A percentile compares a stretch with the other conserved stretches of the same genome.
These are phyloP conservation scores for Bjerkandera adusta DNA, from an alignment of 1,284 basidiomycete genomes.

Conservation along the genomic window DNA sequence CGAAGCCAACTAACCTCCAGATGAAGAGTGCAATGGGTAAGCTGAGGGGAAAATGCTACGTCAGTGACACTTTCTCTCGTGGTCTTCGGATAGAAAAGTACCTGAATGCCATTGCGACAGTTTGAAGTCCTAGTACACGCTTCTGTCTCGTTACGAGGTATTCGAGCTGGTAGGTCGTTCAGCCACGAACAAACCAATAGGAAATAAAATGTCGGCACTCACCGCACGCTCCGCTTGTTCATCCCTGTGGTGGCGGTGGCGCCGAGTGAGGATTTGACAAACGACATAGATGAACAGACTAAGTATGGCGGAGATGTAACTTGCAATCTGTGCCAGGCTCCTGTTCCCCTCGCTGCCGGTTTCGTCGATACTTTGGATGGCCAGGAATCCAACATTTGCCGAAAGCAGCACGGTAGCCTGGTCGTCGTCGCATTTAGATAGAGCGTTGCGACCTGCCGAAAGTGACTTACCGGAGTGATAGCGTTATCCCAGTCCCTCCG, in stretches of 20 bases:
- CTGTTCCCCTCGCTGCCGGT: conserved; percentile 4
- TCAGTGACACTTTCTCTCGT: background rate
- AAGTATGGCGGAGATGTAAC: conserved; percentile 24
- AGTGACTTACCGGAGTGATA: background rate
- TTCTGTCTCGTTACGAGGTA: conserved; percentile 16
- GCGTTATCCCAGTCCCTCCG: conserved; percentile 2
- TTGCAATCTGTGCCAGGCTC: conserved; percentile 22
- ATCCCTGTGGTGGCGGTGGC: conserved; percentile 15
- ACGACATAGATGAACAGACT: conserved; percentile 24
- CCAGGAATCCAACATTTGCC: conserved; percentile 38
- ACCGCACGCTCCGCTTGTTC: conserved; percentile 18
- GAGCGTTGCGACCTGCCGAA: background rate
- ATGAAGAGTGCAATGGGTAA: conserved; percentile 26
- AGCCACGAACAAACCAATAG: background rate
- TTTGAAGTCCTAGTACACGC: conserved; percentile 13
- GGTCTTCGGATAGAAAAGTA: background rate
- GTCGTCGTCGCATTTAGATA: background rate
- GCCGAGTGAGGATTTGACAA: conserved; percentile 20
- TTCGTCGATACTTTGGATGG: conserved; percentile 31
- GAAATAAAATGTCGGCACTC: conserved; percentile 4
- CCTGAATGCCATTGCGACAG: conserved; percentile 22
- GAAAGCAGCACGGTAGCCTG: conserved; percentile 40
- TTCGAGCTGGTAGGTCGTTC: conserved; percentile 7
- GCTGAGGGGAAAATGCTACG: background rate
- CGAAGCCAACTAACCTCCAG: conserved; percentile 23